Base-by-base conservation (phyloP, 768 basidiomycete species). In the Tricholoma sp. region DNA sequence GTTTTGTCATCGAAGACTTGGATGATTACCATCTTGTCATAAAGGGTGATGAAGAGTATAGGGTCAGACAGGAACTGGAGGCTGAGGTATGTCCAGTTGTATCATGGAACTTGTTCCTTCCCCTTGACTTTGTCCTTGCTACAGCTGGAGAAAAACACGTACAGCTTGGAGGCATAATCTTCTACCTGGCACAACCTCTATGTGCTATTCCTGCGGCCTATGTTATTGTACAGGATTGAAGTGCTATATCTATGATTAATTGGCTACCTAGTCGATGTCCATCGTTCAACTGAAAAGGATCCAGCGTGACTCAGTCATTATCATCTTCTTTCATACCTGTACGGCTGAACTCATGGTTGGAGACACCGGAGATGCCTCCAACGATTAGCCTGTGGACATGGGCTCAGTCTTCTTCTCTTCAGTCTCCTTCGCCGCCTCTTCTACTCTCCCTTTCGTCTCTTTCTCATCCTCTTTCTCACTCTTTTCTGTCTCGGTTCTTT, bases 141-240 rank as follows among this genome's bases (percentile, higher is more conserved):
- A 9, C 59, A 91, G 89, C 70, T 91, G 66, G 91, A 93, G 68
- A 92, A 91, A 76, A 93, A 93, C 63, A 91, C 89, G 0, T 93
- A 90, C 62, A 89, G 83, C 64, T 66, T 88, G 63, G 88, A 90
- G 56, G 49, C 64, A 27, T 67, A 58, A 43, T 10, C 34, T 37
- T 47, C 43, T 21, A 5, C 31, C 3, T 32, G 31, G 14, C n/a
- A 41, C 14, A 18, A 19, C n/a, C 37, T 41, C 39, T 41, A 18
- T 18, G 18, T 11, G 12, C 4, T 16, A 16, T 18, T 16, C 37
- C 5, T 5, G 5, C n/a, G 16, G 47, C 8, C 16, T n/a, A 24
- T 31, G 27, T 49, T 31, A 29, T 31, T 31, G 16, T 31, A 50
- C 47, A 50, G 27, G 46, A 29, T 16, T 16, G 19, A 27, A 10